Evolutionary conservation across 345 rosid genomes (phyloP), one percentile per base, ranked within the genome.

Genomic region (Eucalyptus sp.): DNA sequence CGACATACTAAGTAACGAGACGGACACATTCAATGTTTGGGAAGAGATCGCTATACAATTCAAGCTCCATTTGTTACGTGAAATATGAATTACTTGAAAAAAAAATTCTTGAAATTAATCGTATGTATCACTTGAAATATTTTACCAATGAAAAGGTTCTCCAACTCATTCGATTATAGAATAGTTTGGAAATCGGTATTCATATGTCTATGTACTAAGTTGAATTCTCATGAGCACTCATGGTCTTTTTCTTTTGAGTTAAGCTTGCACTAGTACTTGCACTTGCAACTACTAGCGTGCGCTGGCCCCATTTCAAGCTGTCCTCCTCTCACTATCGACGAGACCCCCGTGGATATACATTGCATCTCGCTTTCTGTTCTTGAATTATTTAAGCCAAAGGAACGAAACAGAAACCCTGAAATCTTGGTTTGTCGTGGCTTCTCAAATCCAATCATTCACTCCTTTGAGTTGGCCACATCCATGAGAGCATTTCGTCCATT

Each of bases 281-380:
- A 20, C 92, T 89, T 90, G 87, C 86, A 91, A 52, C 58, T 20
- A 20, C 58, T 52, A 86, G 93, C 95, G 91, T 86, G 66, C 88
- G 86, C 18, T 94, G 95, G 91, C 90, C 97, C 96, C 83, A 91
- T 91, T 91, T 91, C 92, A 91, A 93, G 94, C 98, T 95, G 96
- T 94, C 89, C 24, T 89, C 88, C 86, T 89, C 87, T 90, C 88
- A 87, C 88, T 83, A 88, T 94, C 92, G 24, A 41, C 27, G 24
- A 20, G 27, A 76, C 48, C 83, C 83, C 48, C 90, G 58, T 90
- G 93, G 92, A 89, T 91, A 81, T 86, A 60, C 98, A 96, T 56
- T 93, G 98, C 92, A 96, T 90, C 97, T 95, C 89, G 89, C 90
- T n/a, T 68, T 16, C 50, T 27, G 10, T 15, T 50, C 33, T 44